Evolutionary conservation across 345 rosid species (phyloP).

Genomic region (Boechera stricta): DNA sequence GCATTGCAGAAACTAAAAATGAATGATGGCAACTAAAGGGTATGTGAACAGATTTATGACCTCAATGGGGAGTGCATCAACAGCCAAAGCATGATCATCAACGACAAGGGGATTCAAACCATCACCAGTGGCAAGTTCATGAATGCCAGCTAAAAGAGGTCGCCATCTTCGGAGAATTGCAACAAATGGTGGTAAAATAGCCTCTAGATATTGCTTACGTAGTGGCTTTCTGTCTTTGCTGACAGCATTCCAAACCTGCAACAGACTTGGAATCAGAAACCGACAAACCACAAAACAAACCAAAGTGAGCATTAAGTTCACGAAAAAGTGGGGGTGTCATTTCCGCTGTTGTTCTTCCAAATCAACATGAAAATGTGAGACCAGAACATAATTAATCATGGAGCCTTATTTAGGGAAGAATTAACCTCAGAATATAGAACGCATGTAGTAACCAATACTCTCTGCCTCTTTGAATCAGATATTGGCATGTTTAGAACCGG

Average conservation of each 20-base stretch:
- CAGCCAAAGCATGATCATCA: conserved; percentile 94
- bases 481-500: conserved; percentile 94
- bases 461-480: conserved; percentile 93
- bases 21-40: conserved; percentile 8
- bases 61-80: conserved; percentile 91
- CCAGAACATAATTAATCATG: conserved; percentile 13
- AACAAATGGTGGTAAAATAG: conserved; percentile 92
- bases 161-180: conserved; percentile 97
- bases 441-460: conserved; percentile 96
- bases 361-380: conserved; percentile 27
- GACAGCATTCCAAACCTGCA: conserved; percentile 94
- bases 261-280: conserved; percentile 33
- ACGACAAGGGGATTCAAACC: conserved; percentile 90
- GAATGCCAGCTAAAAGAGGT: conserved; percentile 95
- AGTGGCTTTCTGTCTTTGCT: conserved; percentile 77
- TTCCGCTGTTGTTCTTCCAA: conserved; percentile 4
- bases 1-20: background rate
- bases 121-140: conserved; percentile 91
- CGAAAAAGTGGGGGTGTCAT: background rate
- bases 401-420: conserved; percentile 39
- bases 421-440: conserved; percentile 97
- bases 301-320: conserved; percentile 24
- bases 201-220: conserved; percentile 88
- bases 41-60: conserved; percentile 46
- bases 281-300: conserved; percentile 25